Evolutionary conservation across 306 rosid species (phyloP), one percentile per base, ranked within the genome.

Genomic region (Urtica urens): DNA sequence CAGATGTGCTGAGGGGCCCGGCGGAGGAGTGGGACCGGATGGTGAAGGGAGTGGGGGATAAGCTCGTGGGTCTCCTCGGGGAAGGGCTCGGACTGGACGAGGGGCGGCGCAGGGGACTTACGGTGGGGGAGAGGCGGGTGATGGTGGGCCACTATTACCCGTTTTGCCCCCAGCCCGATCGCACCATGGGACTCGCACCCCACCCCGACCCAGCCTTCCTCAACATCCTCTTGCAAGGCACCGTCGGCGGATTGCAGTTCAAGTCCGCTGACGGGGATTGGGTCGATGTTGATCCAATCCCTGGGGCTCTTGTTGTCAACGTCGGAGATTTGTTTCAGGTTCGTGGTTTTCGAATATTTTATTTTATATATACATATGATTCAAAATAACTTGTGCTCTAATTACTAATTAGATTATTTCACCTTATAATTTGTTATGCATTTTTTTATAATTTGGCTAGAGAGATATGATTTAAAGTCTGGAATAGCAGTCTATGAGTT

Each of bases 251-350:
- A 13, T 72, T 87, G 75, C 93, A 87, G 79, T 73, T 83, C 34
- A 63, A 68, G 63, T 51, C 55, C 43, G 30, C 51, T 19, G 72
- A n/a, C n/a, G n/a, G 60, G 0, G 78, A 48, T 6, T 87, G 96
- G 96, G 31, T 78, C 33, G 82, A 83, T 45, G 94, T 87, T 16
- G 74, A 69, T 31, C 87, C 93, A 3, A 42, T 62, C 1, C 83
- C 78, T 17, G 86, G 77, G 2, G 87, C 94, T 49, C 67, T 87
- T 42, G 94, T 87, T 5, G 53, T 87, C 27, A 87, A 87, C 45
- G 57, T 87, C 3, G 96, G 94, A 10, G 94, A 87, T 55, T 67
- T 83, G 2, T 85, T 87, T 53, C 94, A 87, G 96, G 88, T 78
- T 45, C 17, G 9, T 10, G 18, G 2, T 7, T 41, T 7, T 15